These are phyloP conservation scores for Thamnidium elegans DNA, from an alignment of 192 early-diverging fungal genomes.

Conservation along the genomic window DNA sequence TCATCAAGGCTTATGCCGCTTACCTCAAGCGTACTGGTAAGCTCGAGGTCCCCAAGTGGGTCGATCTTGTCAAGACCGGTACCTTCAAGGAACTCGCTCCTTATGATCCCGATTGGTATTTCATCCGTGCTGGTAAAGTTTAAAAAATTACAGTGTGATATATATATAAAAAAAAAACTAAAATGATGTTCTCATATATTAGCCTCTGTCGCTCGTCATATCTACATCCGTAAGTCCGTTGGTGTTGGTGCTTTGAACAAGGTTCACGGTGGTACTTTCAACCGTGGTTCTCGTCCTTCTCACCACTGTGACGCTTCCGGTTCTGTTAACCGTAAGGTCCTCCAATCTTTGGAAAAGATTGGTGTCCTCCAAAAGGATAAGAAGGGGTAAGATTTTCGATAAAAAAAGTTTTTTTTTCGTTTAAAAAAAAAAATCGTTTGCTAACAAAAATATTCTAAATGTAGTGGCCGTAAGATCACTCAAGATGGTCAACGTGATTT, in stretches of 20 bases:
- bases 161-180: no score
- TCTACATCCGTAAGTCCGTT: conserved; percentile 94
- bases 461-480: conserved; percentile 92
- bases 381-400: conserved; percentile 56
- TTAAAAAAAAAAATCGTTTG: no score
- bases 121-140: conserved; percentile 93
- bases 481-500: conserved; percentile 97
- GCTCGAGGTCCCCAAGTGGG: conserved; percentile 98
- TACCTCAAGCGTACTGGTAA: conserved; percentile 99
- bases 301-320: conserved; percentile 85
- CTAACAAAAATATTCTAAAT: not conserved
- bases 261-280: conserved; percentile 88
- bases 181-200: no score
- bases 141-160: no score
- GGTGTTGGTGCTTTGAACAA: conserved; percentile 95
- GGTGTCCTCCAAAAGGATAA: conserved; percentile 92
- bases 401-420: not conserved
- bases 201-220: conserved; percentile 94
- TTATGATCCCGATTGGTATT: conserved; percentile 99
- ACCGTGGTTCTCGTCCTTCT: conserved; percentile 93
- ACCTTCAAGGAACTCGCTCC: conserved; percentile 97
- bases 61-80: conserved; percentile 98
- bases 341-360: conserved; percentile 99
- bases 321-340: conserved; percentile 90
- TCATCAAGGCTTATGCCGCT: conserved; percentile 98